Evolutionary conservation across 2,329 filamentous ascomycete genomes (phyloP), one percentile per base, ranked within the genome.

Genomic region (Exophiala aquamarina): DNA sequence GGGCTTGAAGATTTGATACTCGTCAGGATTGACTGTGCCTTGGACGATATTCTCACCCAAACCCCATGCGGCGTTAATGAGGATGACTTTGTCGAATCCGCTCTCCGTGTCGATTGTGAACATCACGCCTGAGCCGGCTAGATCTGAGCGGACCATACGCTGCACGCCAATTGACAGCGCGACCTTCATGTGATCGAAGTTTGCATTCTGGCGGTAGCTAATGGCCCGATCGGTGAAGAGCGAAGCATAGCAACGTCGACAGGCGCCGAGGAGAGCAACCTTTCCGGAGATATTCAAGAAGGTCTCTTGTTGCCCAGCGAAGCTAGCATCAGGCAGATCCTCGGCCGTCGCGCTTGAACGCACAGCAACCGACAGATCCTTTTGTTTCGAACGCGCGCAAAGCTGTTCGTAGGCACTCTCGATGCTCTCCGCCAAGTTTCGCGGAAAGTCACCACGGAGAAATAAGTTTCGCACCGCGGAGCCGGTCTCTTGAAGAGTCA

Each of bases 41-140:
- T 68, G 65, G 2, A 69, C 66, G 5, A 70, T 52, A 33, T 67
- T 69, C 53, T 69, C 68, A 4, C 67, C 67, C 7, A 70, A 60
- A 2, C 66, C 67, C 67, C 66, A 70, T 33, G 60, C 49, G 15
- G 61, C 60, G 41, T 68, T 70, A 57, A 70, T 69, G 37, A 70
- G 58, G n/a, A 70, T 63, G 13, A 68, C 55, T 48, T 66, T 66
- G 49, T 69, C 62, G 29, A 67, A 69, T 4, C 66, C 67, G 20
- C 62, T 68, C 47, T 69, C 66, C 2, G 67, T 69, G 47, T 71
- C 66, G 18, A 69, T 65, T 26, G 66, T 66, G 54, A 70, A 70
- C 66, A 70, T 70, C 36, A 69, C 66, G 14, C 68, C 68, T 6
- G 66, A 64, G 8, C 64, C 65, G 4, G 63, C 50, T 10, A 49